phyloP scores from a whole-genome alignment of 768 basidiomycete genomes.

The Suillus occidentalis region DNA sequence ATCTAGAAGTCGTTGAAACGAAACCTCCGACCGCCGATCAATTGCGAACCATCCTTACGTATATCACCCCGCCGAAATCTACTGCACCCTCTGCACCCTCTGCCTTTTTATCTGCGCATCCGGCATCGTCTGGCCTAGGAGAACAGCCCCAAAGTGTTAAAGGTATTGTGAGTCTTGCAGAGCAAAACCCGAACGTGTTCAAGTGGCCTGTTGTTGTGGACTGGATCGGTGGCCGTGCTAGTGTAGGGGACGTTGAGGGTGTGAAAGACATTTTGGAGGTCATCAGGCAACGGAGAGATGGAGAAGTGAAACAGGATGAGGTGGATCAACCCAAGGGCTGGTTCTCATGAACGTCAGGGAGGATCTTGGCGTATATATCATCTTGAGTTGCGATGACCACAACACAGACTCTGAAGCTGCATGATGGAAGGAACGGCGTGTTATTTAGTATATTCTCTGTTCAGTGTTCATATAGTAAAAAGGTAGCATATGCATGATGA shows the following conservation, averaged over 20 bases:
- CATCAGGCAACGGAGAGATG: slow-evolving; percentile 65
- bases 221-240: slow-evolving; percentile 66
- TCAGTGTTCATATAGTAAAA: neutral
- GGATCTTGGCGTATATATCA: no score
- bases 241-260: slow-evolving; percentile 66
- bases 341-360: slow-evolving; percentile 39
- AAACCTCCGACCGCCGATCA: slow-evolving; percentile 67
- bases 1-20: slow-evolving; percentile 70
- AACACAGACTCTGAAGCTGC: neutral
- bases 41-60: slow-evolving; percentile 63
- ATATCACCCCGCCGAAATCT: slow-evolving; percentile 39
- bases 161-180: slow-evolving; percentile 50
- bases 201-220: slow-evolving; percentile 84
- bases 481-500: neutral
- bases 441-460: neutral
- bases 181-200: slow-evolving; percentile 56
- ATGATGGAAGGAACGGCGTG: neutral
- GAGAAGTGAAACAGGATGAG: slow-evolving; percentile 49
- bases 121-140: slow-evolving; percentile 38
- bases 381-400: neutral
- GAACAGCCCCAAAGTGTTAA: slow-evolving; percentile 42
- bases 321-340: slow-evolving; percentile 53
- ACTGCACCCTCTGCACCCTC: slow-evolving; percentile 32
- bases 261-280: slow-evolving; percentile 68
- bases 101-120: slow-evolving; percentile 63